Percentiles rank a stretch among this genome's conserved stretches.
Conservation (phyloP, 352 stramenopile genomes). For the Plasmopara viticola region DNA sequence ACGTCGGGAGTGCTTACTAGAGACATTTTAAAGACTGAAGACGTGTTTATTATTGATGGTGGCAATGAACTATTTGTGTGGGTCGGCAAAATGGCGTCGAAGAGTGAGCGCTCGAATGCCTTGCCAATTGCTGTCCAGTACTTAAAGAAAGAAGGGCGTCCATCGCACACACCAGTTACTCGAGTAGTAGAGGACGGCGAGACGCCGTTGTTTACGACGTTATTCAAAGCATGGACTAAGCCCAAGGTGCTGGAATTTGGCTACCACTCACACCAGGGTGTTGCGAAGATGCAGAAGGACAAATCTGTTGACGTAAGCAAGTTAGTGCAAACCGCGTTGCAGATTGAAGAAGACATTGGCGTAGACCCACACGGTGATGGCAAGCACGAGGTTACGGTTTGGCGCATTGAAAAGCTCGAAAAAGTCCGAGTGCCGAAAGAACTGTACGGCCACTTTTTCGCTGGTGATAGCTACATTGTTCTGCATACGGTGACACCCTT, state of each 20-base stretch:
- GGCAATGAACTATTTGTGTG: constrained; percentile 88
- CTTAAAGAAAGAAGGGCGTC: constrained; percentile 51
- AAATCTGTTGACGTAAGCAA: constrained; percentile 57
- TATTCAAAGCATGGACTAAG: constrained; percentile 76
- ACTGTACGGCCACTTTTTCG: constrained; percentile 90
- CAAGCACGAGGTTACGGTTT: constrained; percentile 80
- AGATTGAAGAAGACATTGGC: constrained; percentile 65
- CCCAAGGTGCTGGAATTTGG: constrained; percentile 66
- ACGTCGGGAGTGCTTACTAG: constrained; percentile 70
- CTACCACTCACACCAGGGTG: constrained; percentile 36
- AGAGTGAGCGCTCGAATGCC: constrained; percentile 81
- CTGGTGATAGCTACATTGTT: constrained; percentile 95
- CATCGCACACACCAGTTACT: constrained; percentile 66
- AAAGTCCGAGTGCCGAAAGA: constrained; percentile 75
- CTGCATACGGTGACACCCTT: constrained; percentile 71
- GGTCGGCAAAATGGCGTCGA: constrained; percentile 83
- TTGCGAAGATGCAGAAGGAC: constrained; percentile 36
- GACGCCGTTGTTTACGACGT: constrained; percentile 75
- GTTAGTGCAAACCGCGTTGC: constrained; percentile 34
- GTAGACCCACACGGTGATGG: constrained; percentile 60
- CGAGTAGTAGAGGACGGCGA: constrained; percentile 83
- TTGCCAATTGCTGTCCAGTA: constrained; percentile 84
- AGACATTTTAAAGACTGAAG: constrained; percentile 70
- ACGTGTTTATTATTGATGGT: constrained; percentile 92
- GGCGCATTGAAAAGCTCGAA: constrained; percentile 89